Conservation (phyloP, 1,284 basidiomycete species). For the Malassezia vespertilionis region DNA sequence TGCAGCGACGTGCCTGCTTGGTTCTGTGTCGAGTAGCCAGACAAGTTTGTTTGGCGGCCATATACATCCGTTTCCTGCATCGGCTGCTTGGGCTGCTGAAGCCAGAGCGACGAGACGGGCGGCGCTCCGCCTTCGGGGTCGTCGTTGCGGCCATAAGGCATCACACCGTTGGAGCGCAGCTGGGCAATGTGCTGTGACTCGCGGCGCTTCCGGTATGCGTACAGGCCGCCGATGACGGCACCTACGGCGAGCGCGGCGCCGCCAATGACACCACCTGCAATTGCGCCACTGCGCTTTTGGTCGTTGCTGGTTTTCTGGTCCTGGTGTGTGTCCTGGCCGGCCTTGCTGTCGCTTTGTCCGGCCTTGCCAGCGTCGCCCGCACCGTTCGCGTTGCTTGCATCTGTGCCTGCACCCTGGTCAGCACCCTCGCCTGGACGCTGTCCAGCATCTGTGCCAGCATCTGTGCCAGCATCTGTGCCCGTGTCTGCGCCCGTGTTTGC, state of each 20-base stretch:
- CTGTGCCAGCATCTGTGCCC: too few relatives aligned
- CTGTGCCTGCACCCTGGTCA: too few relatives aligned
- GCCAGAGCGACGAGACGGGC: constrained; percentile 17
- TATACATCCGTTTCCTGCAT: not conserved
- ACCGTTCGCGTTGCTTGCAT: too few relatives aligned
- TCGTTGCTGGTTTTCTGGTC: not conserved
- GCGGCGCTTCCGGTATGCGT: constrained; percentile 36
- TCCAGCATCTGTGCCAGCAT: too few relatives aligned
- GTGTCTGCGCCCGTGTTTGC: too few relatives aligned
- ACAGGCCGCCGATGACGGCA: constrained; percentile 35
- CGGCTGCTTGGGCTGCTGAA: constrained; percentile 12
- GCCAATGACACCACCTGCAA: constrained; percentile 37
- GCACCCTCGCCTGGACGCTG: too few relatives aligned
- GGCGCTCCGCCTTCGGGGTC: constrained; percentile 1
- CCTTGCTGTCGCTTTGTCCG: not conserved
- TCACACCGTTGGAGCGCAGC: constrained; percentile 13
- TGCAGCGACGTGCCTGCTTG: constrained; percentile 6
- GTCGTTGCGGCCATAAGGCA: constrained; percentile 14
- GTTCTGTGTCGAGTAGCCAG: constrained; percentile 1
- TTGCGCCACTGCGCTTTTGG: constrained; percentile 19
- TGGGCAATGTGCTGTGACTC: constrained; percentile 21
- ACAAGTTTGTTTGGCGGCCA: not conserved
- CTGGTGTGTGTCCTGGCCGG: not conserved
- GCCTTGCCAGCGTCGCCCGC: too few relatives aligned
- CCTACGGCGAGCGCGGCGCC: constrained; percentile 32